Percentiles rank a stretch among this genome's conserved stretches.
These are phyloP conservation scores for Epichloe elymi DNA, from an alignment of 2,329 filamentous ascomycete genomes.

Conservation along the genomic window DNA sequence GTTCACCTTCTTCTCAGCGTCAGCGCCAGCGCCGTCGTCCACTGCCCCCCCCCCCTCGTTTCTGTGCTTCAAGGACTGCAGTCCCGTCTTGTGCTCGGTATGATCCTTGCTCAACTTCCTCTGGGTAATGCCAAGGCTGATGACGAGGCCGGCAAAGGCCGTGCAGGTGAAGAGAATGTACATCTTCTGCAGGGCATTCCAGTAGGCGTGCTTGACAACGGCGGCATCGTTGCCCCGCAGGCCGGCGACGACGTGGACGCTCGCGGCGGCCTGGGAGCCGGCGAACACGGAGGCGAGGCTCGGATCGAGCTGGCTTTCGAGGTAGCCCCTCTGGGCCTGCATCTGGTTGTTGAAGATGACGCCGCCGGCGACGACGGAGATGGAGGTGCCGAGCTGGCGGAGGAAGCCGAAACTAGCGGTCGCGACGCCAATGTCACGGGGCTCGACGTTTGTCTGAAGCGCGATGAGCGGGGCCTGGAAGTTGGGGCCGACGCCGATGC, in stretches of 20 bases:
- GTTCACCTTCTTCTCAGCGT: too few species aligned
- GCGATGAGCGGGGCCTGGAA: conserved; percentile 59
- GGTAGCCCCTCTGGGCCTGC: conserved; percentile 36
- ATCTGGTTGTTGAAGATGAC: conserved; percentile 69
- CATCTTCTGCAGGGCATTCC: conserved; percentile 39
- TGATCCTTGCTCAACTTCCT: conserved; percentile 41
- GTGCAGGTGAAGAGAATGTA: conserved; percentile 43
- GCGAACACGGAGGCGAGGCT: conserved; percentile 38
- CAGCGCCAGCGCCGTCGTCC: background rate
- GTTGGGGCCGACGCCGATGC: conserved; percentile 52
- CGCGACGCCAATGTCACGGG: conserved; percentile 52
- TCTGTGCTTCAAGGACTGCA: conserved; percentile 27
- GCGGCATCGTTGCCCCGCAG: conserved; percentile 33
- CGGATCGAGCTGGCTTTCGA: conserved; percentile 36
- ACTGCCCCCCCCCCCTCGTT: conserved; percentile 13
- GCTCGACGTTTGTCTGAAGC: conserved; percentile 48
- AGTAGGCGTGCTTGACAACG: conserved; percentile 33
- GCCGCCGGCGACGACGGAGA: conserved; percentile 60
- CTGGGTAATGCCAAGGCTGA: conserved; percentile 35
- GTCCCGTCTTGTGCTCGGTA: conserved; percentile 44
- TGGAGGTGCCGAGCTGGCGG: conserved; percentile 54
- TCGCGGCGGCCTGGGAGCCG: conserved; percentile 47
- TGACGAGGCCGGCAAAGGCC: conserved; percentile 31
- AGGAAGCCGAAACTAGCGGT: conserved; percentile 56
- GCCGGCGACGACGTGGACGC: conserved; percentile 40